Evolutionary conservation across 495 filamentous ascomycete genomes (phyloP).

Genomic region (Terfezia boudieri): DNA sequence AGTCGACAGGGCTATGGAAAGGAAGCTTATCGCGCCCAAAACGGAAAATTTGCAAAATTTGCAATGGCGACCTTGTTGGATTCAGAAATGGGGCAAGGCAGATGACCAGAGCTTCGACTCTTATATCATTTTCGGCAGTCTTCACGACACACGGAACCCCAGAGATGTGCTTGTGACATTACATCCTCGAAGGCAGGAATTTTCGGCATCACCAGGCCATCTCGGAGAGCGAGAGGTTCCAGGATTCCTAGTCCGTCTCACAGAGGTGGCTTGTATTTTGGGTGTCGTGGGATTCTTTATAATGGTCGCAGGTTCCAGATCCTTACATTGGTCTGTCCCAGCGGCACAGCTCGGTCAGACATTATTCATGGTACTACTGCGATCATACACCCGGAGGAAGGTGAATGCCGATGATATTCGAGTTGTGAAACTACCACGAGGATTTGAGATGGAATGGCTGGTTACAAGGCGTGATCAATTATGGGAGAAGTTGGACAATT

Average conservation of each 20-base stretch:
- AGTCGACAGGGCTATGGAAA: conserved; percentile 15
- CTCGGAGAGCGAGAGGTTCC: not conserved
- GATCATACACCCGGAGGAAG: conserved; percentile 24
- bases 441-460: conserved; percentile 26
- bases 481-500: not conserved
- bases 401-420: conserved; percentile 15
- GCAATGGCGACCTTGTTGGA: conserved; percentile 10
- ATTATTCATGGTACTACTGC: conserved; percentile 24
- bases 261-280: conserved; percentile 2
- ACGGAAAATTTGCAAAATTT: too few species aligned
- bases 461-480: conserved; percentile 1
- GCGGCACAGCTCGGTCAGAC: conserved; percentile 25
- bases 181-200: too few species aligned
- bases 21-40: conserved; percentile 1
- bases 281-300: conserved; percentile 25
- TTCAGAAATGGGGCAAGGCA: conserved; percentile 13
- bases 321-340: conserved; percentile 25
- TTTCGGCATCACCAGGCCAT: not conserved
- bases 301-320: conserved; percentile 27
- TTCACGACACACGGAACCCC: too few species aligned
- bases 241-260: not conserved
- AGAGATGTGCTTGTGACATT: too few species aligned
- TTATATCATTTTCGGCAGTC: conserved; percentile 6
- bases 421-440: conserved; percentile 15
- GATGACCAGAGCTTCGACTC: conserved; percentile 18